Percentiles rank a stretch among this genome's conserved stretches.
phyloP scores from a whole-genome alignment of 2,329 filamentous ascomycete genomes.

The Arachnomyces sp. region DNA sequence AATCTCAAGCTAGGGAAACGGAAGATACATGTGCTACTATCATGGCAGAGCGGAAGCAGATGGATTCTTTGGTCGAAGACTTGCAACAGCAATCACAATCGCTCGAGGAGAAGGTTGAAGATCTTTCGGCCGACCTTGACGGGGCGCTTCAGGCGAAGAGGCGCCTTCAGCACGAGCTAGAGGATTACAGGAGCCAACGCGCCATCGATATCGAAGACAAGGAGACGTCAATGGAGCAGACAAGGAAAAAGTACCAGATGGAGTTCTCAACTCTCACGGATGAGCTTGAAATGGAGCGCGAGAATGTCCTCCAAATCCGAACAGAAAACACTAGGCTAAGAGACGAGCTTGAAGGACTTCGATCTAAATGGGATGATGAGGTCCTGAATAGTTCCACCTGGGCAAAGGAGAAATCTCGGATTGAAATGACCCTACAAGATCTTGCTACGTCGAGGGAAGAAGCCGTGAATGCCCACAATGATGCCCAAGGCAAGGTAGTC shows the following conservation, averaged over 20 bases:
- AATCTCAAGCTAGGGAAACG: slow-evolving; percentile 77
- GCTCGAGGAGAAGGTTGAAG: slow-evolving; percentile 84
- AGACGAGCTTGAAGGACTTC: slow-evolving; percentile 91
- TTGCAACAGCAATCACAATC: slow-evolving; percentile 82
- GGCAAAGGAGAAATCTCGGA: slow-evolving; percentile 92
- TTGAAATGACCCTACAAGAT: slow-evolving; percentile 84
- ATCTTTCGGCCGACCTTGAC: slow-evolving; percentile 82
- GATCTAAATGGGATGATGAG: slow-evolving; percentile 97
- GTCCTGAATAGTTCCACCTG: slow-evolving; percentile 95
- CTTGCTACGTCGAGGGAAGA: slow-evolving; percentile 88
- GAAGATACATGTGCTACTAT: slow-evolving; percentile 86
- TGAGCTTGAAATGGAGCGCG: slow-evolving; percentile 86
- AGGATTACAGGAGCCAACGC: slow-evolving; percentile 91
- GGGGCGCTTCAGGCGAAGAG: slow-evolving; percentile 83
- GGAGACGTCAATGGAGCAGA: slow-evolving; percentile 92
- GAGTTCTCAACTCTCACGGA: slow-evolving; percentile 85
- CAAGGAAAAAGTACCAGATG: slow-evolving; percentile 91
- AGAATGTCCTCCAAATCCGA: slow-evolving; percentile 77
- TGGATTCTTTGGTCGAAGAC: slow-evolving; percentile 81
- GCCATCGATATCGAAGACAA: slow-evolving; percentile 97
- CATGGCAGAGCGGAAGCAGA: slow-evolving; percentile 85
- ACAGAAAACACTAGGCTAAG: slow-evolving; percentile 79
- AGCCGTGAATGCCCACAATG: slow-evolving; percentile 85
- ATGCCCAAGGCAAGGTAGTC: slow-evolving; percentile 89
- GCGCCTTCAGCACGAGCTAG: slow-evolving; percentile 89